Percentiles rank a stretch among this genome's conserved stretches.
Evolutionary conservation across 805 yeast species (phyloP).

Genomic region (Sugiyamaella mastotermitis): DNA sequence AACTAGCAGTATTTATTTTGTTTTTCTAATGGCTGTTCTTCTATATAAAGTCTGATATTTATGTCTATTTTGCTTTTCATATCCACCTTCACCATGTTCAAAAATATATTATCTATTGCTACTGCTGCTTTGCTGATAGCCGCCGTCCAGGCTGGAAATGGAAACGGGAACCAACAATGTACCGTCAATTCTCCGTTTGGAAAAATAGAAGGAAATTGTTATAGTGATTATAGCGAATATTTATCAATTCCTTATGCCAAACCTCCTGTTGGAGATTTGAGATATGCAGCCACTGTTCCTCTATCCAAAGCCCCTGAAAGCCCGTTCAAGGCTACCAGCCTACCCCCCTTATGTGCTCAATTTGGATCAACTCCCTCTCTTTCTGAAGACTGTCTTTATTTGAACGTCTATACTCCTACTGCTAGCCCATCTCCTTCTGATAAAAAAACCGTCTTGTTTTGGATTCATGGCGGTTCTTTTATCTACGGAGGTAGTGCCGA

Average conservation of each 20-base stretch:
- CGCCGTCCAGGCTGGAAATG: too few species aligned
- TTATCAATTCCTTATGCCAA: conserved; percentile 28
- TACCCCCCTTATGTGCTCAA: conserved; percentile 27
- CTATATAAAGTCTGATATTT: too few species aligned
- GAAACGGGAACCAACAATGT: not conserved
- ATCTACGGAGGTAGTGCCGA: conserved; percentile 29
- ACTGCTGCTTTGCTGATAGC: too few species aligned
- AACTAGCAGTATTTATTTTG: too few species aligned
- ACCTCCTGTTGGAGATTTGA: conserved; percentile 25
- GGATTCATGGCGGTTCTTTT: conserved; percentile 36
- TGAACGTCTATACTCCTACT: conserved; percentile 27
- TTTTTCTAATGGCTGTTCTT: too few species aligned
- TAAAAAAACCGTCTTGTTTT: conserved; percentile 26
- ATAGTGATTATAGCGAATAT: not conserved
- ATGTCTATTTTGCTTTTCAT: too few species aligned
- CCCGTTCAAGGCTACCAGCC: conserved; percentile 17
- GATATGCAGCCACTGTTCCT: conserved; percentile 24
- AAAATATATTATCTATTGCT: too few species aligned
- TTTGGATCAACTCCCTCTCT: not conserved
- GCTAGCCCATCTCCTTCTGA: not conserved
- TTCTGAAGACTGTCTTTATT: conserved; percentile 29
- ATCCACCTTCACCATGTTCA: too few species aligned
- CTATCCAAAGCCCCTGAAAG: conserved; percentile 11
- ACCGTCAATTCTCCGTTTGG: not conserved
- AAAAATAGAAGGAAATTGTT: not conserved